A percentile compares a stretch with the other conserved stretches of the same genome.
phyloP scores from a whole-genome alignment of 2,329 filamentous ascomycete genomes.

The Bipolaris cookei region DNA sequence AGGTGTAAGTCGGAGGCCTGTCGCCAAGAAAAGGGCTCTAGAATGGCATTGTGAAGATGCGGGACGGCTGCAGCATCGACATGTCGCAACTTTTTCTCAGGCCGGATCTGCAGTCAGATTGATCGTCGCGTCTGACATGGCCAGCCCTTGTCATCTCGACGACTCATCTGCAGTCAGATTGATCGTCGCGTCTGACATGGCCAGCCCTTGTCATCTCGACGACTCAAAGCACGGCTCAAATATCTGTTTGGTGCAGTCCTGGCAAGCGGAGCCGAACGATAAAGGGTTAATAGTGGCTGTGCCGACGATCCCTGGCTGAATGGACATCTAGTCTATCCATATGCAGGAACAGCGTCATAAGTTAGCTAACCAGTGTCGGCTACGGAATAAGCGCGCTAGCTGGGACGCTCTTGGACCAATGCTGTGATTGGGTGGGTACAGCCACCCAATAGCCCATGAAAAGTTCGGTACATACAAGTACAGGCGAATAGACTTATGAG shows the following conservation, averaged over 20 bases:
- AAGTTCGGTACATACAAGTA: neutral
- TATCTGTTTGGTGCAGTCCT: neutral
- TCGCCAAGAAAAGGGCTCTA: conserved; percentile 1
- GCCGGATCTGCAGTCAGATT: neutral
- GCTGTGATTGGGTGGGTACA: conserved; percentile 1
- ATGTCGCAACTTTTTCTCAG: neutral
- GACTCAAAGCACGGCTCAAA: neutral
- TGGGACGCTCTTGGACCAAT: neutral
- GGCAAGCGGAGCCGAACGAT: conserved; percentile 11
- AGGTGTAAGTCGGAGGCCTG: neutral
- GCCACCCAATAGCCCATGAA: neutral
- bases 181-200: neutral
- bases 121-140: neutral
- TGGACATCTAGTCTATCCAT: conserved; percentile 1
- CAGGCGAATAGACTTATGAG: neutral
- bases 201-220: neutral
- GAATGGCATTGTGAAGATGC: neutral
- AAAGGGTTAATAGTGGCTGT: conserved; percentile 8
- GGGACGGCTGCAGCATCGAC: neutral
- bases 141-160: neutral
- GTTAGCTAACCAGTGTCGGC: conserved; percentile 3
- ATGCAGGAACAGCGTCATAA: conserved; percentile 10
- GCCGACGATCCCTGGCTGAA: conserved; percentile 3
- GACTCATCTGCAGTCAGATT: conserved; percentile 1
- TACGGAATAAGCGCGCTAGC: conserved; percentile 1